phyloP scores from a whole-genome alignment of 2,329 filamentous ascomycete species.

The Colletotrichum shisoi region DNA sequence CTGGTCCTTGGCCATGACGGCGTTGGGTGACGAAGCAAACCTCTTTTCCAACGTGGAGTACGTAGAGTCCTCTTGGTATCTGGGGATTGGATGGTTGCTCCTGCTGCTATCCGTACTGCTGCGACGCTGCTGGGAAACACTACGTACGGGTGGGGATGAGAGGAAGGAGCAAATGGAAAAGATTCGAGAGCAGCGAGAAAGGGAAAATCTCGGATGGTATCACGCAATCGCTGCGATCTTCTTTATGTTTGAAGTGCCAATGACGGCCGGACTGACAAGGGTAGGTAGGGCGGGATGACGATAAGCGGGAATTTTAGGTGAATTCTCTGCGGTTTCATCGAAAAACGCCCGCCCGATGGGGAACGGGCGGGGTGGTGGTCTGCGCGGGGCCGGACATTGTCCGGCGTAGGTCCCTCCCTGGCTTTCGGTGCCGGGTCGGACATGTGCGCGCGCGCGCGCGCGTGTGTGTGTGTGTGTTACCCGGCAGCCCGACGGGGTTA shows the following conservation, averaged over 20 bases:
- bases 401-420: background rate
- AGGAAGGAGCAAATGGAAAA: background rate
- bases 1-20: constrained; percentile 5
- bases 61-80: background rate
- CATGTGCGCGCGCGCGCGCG: too few species aligned
- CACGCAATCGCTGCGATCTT: constrained; percentile 17
- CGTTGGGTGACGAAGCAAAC: background rate
- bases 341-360: constrained; percentile 7
- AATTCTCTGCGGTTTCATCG: constrained; percentile 16
- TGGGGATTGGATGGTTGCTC: background rate
- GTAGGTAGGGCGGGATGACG: constrained; percentile 24
- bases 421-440: constrained; percentile 30
- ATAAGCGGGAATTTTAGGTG: constrained; percentile 8
- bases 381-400: constrained; percentile 18
- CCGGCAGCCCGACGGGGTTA: background rate
- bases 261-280: constrained; percentile 10
- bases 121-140: background rate
- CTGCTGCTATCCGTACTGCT: too few species aligned
- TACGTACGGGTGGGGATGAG: background rate
- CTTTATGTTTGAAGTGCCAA: constrained; percentile 1
- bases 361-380: constrained; percentile 10
- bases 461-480: background rate
- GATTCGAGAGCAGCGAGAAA: background rate
- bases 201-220: constrained; percentile 4
- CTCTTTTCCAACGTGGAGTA: background rate